Evolutionary conservation across 257 asterid genomes (phyloP).

Genomic region (Penstemon newberryi): DNA sequence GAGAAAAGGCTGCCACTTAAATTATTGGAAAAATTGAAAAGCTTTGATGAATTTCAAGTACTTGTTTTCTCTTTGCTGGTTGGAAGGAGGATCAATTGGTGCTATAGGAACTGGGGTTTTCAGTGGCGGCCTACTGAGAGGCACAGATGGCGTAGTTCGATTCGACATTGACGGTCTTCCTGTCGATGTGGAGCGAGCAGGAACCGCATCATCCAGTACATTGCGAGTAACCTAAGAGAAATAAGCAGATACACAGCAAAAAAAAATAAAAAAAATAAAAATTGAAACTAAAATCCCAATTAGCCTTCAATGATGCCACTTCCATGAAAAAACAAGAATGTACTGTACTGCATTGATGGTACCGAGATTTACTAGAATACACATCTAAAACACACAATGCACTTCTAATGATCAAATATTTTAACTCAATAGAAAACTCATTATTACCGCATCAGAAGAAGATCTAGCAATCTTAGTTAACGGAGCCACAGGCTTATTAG

Average conservation of each 20-base stretch:
- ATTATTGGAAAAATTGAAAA: constrained; percentile 2
- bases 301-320: constrained; percentile 28
- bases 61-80: constrained; percentile 81
- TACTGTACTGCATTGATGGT: not conserved
- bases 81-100: constrained; percentile 70
- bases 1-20: constrained; percentile 7
- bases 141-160: constrained; percentile 52
- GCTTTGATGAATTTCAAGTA: constrained; percentile 29
- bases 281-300: not conserved
- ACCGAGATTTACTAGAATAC: constrained; percentile 11
- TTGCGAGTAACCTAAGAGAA: constrained; percentile 51
- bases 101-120: constrained; percentile 65
- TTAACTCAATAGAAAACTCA: not conserved
- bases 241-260: constrained; percentile 26
- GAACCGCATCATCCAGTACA: constrained; percentile 57
- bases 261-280: constrained; percentile 5
- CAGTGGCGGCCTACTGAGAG: constrained; percentile 54
- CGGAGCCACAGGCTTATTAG: constrained; percentile 43
- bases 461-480: constrained; percentile 69
- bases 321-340: not conserved
- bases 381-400: constrained; percentile 27
- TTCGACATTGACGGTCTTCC: constrained; percentile 72
- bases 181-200: constrained; percentile 74
- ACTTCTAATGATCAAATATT: not conserved
- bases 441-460: constrained; percentile 84